Evolutionary conservation across 495 filamentous ascomycete species (phyloP).

Genomic region (Lichina pygmaea): DNA sequence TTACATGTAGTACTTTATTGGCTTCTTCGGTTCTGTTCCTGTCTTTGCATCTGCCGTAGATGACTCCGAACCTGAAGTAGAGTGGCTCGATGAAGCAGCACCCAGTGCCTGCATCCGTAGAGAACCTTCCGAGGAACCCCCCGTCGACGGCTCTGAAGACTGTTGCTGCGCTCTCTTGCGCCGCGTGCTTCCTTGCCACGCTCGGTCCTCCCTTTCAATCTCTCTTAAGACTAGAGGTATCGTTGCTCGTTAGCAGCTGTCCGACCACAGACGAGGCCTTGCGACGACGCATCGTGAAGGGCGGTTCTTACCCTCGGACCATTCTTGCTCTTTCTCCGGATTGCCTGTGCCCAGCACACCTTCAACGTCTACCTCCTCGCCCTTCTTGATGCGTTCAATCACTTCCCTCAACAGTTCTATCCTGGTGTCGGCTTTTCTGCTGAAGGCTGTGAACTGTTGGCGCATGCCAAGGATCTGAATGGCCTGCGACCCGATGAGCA

Average conservation of each 20-base stretch:
- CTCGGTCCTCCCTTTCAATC: slow-evolving; percentile 49
- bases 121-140: too few species aligned
- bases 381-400: slow-evolving; percentile 51
- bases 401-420: slow-evolving; percentile 58
- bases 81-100: too few species aligned
- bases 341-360: slow-evolving; percentile 58
- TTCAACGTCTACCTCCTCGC: slow-evolving; percentile 81
- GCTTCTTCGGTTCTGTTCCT: too few species aligned
- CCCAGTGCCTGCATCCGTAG: too few species aligned
- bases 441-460: slow-evolving; percentile 44
- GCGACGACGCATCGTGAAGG: background rate
- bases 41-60: too few species aligned
- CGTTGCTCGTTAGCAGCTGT: slow-evolving; percentile 1
- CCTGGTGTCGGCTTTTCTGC: slow-evolving; percentile 48
- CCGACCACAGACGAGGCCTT: slow-evolving; percentile 1
- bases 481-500: slow-evolving; percentile 79
- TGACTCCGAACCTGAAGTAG: too few species aligned
- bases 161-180: too few species aligned
- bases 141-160: too few species aligned
- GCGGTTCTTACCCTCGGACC: slow-evolving; percentile 45
- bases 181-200: slow-evolving; percentile 14
- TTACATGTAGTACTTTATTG: too few species aligned
- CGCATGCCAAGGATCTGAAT: slow-evolving; percentile 71
- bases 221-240: slow-evolving; percentile 37
- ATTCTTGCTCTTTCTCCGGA: slow-evolving; percentile 46